phyloP scores from a whole-genome alignment of 345 rosid species.

The Pseudoturritis turrita region DNA sequence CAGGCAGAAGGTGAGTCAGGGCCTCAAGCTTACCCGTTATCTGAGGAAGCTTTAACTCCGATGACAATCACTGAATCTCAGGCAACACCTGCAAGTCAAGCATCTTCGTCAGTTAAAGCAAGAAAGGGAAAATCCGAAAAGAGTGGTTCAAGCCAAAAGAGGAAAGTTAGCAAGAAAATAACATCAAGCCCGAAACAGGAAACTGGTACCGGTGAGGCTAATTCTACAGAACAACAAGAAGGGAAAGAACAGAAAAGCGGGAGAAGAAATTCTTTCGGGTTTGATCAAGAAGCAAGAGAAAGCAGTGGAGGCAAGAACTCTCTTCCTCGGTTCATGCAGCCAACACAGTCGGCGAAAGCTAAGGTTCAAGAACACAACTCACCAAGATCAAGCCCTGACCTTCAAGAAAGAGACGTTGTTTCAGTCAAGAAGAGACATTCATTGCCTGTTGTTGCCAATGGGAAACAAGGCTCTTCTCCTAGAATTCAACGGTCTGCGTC shows the following conservation, averaged over 20 bases:
- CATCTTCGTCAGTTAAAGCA: slow-evolving; percentile 48
- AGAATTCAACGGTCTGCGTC: slow-evolving; percentile 58
- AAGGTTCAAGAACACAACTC: slow-evolving; percentile 74
- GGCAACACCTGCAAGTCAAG: slow-evolving; percentile 82
- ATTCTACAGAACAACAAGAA: slow-evolving; percentile 44
- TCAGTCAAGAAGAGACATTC: slow-evolving; percentile 82
- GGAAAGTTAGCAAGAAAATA: slow-evolving; percentile 56
- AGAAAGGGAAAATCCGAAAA: slow-evolving; percentile 48
- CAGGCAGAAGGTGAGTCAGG: slow-evolving; percentile 33
- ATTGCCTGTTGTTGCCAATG: slow-evolving; percentile 74
- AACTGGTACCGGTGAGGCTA: slow-evolving; percentile 37
- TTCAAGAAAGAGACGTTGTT: slow-evolving; percentile 63
- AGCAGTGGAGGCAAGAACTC: slow-evolving; percentile 63
- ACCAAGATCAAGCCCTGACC: slow-evolving; percentile 93
- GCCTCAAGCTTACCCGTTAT: slow-evolving; percentile 18
- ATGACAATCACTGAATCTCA: slow-evolving; percentile 65
- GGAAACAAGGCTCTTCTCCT: slow-evolving; percentile 90
- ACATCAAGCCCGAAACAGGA: slow-evolving; percentile 53
- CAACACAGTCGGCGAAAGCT: slow-evolving; percentile 87
- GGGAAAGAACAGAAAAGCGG: slow-evolving; percentile 60
- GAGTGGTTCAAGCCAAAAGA: slow-evolving; percentile 51
- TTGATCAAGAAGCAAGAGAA: slow-evolving; percentile 70
- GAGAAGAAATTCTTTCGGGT: slow-evolving; percentile 65
- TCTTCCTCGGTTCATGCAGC: slow-evolving; percentile 96
- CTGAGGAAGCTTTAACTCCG: slow-evolving; percentile 64